phyloP scores from a whole-genome alignment of 2,329 filamentous ascomycete species.

The Drechmeria coniospora region DNA sequence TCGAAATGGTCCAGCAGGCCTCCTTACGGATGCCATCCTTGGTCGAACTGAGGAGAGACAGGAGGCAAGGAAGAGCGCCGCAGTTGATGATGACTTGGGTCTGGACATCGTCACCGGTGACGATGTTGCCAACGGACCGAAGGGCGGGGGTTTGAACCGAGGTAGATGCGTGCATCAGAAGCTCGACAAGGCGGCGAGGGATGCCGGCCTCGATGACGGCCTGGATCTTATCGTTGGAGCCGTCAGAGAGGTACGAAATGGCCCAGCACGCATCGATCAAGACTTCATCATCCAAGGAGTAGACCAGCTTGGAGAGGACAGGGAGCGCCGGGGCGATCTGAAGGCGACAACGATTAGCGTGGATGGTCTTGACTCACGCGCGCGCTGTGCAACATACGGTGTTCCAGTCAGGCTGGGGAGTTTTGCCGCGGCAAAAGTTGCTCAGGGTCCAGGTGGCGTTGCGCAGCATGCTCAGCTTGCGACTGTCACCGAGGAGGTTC shows the following conservation, averaged over 20 bases:
- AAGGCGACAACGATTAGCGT: conserved; percentile 5
- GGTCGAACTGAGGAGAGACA: conserved; percentile 85
- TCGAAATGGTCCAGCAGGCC: conserved; percentile 99
- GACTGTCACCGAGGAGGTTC: conserved; percentile 82
- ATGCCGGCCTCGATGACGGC: conserved; percentile 98
- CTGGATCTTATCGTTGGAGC: conserved; percentile 98
- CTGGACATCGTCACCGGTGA: conserved; percentile 95
- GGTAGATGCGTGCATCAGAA: conserved; percentile 95
- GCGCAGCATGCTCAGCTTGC: conserved; percentile 96
- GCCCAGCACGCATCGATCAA: conserved; percentile 99
- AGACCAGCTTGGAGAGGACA: conserved; percentile 91
- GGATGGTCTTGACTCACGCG: background rate
- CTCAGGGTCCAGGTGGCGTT: conserved; percentile 98
- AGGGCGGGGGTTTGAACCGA: conserved; percentile 96
- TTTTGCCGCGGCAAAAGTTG: conserved; percentile 99
- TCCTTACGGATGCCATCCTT: conserved; percentile 99
- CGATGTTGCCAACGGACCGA: conserved; percentile 95
- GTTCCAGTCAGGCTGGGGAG: conserved; percentile 93
- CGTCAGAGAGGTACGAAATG: conserved; percentile 95
- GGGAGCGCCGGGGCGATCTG: conserved; percentile 91
- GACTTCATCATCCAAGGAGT: conserved; percentile 95
- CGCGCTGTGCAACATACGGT: conserved; percentile 45
- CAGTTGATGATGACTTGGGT: conserved; percentile 99
- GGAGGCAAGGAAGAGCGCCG: conserved; percentile 77
- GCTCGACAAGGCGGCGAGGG: conserved; percentile 85